These are phyloP conservation scores for Magnaporthiopsis rhizophila DNA, from an alignment of 2,329 filamentous ascomycete species.

Conservation along the genomic window DNA sequence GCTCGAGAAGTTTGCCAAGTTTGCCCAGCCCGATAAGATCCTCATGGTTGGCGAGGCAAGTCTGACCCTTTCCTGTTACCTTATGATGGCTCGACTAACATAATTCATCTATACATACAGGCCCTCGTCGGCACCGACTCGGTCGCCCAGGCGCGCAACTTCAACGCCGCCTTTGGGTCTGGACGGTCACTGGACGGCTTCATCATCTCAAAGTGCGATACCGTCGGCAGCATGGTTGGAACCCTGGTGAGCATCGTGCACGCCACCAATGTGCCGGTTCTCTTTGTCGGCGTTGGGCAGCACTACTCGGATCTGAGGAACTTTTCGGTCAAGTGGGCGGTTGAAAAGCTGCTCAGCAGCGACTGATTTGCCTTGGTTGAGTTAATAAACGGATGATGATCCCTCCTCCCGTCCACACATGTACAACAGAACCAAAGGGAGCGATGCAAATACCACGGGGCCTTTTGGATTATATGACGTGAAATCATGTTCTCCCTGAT, in stretches of 20 bases:
- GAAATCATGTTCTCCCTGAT: no score
- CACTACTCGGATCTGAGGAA: conserved; percentile 62
- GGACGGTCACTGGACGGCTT: conserved; percentile 83
- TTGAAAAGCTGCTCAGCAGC: conserved; percentile 54
- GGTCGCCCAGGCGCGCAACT: conserved; percentile 92
- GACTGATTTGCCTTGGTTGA: conserved; percentile 22
- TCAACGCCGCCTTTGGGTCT: conserved; percentile 84
- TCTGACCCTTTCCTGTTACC: neutral
- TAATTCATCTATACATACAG: conserved; percentile 20
- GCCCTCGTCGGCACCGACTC: conserved; percentile 93
- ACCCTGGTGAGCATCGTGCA: conserved; percentile 96
- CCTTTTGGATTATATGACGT: neutral
- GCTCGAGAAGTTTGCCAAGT: conserved; percentile 93
- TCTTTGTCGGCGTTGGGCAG: conserved; percentile 75
- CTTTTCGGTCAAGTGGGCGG: conserved; percentile 62
- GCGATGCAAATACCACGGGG: neutral
- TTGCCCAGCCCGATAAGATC: conserved; percentile 95
- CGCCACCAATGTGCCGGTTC: conserved; percentile 89
- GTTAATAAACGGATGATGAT: neutral
- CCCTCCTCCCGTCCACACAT: neutral
- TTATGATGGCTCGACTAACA: conserved; percentile 5
- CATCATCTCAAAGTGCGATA: conserved; percentile 98
- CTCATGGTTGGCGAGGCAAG: conserved; percentile 73
- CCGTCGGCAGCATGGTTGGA: conserved; percentile 96
- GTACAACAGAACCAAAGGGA: neutral